Evolutionary conservation across 2,329 filamentous ascomycete genomes (phyloP).

Genomic region (Aspergillus sp.): DNA sequence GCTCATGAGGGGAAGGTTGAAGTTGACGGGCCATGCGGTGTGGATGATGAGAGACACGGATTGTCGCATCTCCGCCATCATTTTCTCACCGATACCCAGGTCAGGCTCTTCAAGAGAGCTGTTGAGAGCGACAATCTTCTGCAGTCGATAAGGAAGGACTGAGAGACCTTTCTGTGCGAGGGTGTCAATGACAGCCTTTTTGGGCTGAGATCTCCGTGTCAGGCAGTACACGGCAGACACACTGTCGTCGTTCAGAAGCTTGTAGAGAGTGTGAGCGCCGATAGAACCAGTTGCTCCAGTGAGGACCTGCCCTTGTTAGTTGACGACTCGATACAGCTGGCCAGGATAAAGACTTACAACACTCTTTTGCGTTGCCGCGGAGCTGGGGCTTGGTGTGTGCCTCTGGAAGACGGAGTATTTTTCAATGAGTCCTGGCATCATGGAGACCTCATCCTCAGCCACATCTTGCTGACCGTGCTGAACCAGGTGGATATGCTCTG

Average conservation of each 20-base stretch:
- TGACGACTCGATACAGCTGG: neutral
- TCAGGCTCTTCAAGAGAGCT: slow-evolving; percentile 42
- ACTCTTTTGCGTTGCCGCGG: slow-evolving; percentile 21
- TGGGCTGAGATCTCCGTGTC: slow-evolving; percentile 31
- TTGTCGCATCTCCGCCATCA: slow-evolving; percentile 42
- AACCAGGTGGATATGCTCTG: slow-evolving; percentile 34
- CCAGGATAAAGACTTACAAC: slow-evolving; percentile 23
- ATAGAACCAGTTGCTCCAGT: slow-evolving; percentile 51
- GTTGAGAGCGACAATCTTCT: slow-evolving; percentile 45
- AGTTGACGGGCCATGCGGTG: slow-evolving; percentile 59
- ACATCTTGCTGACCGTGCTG: slow-evolving; percentile 25
- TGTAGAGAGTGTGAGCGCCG: slow-evolving; percentile 44
- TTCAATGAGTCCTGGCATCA: slow-evolving; percentile 50
- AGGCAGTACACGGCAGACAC: slow-evolving; percentile 43
- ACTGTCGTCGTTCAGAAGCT: slow-evolving; percentile 39
- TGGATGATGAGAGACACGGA: slow-evolving; percentile 53
- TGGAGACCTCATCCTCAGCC: slow-evolving; percentile 22
- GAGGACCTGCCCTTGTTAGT: slow-evolving; percentile 28
- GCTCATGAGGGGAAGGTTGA: slow-evolving; percentile 52
- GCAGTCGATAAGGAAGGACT: slow-evolving; percentile 24
- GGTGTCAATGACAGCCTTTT: slow-evolving; percentile 25
- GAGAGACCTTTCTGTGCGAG: slow-evolving; percentile 24
- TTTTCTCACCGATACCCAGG: slow-evolving; percentile 44
- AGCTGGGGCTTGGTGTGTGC: slow-evolving; percentile 26
- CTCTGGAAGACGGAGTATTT: slow-evolving; percentile 49